Evolutionary conservation across 2,329 filamentous ascomycete species (phyloP).

Genomic region (Aspergillus versicolor): DNA sequence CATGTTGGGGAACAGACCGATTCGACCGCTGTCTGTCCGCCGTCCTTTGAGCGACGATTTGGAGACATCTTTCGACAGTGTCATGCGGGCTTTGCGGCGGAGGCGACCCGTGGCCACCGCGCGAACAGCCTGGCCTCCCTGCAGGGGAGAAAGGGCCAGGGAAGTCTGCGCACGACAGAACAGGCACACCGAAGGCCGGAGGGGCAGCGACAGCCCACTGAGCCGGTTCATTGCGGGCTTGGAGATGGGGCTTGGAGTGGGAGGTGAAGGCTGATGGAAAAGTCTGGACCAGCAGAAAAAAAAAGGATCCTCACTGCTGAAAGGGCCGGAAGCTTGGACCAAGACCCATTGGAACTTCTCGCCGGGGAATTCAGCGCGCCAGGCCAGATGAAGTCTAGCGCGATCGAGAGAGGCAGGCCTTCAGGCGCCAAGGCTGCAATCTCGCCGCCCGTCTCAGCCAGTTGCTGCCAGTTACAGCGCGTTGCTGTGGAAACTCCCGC

Average conservation of each 20-base stretch:
- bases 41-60: conserved; percentile 33
- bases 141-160: conserved; percentile 12
- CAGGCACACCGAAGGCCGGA: conserved; percentile 32
- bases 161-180: conserved; percentile 30
- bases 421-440: conserved; percentile 16
- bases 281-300: conserved; percentile 7
- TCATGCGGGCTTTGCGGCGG: conserved; percentile 39
- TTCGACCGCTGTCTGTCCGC: conserved; percentile 42
- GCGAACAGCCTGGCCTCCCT: conserved; percentile 31
- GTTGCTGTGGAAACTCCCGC: conserved; percentile 38
- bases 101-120: conserved; percentile 31
- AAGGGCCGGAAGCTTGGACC: conserved; percentile 12
- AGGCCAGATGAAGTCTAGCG: conserved; percentile 12
- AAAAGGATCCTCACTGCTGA: conserved; percentile 8
- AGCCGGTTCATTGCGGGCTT: conserved; percentile 17
- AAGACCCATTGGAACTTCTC: not conserved
- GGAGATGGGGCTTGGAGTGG: not conserved
- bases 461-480: not conserved
- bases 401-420: conserved; percentile 14
- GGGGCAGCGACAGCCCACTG: conserved; percentile 30
- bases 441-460: conserved; percentile 24
- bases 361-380: conserved; percentile 11
- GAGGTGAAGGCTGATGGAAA: not conserved
- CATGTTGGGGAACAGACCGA: conserved; percentile 60
- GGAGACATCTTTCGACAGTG: conserved; percentile 34